Conservation (phyloP, 2,329 filamentous ascomycete species). For the Cryoendolithus antarcticus region DNA sequence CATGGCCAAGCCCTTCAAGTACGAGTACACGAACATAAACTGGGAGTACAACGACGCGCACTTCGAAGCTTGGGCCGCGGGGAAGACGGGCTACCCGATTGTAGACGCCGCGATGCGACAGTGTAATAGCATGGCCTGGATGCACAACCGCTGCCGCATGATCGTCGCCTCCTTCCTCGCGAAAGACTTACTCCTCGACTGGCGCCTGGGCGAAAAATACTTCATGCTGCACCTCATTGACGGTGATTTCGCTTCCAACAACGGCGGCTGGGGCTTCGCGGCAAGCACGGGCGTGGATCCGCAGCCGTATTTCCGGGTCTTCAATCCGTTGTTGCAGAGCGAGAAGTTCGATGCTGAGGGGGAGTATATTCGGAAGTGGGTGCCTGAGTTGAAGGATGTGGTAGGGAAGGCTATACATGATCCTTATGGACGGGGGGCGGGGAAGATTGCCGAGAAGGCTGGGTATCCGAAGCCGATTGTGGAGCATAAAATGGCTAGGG, state of each 20-base stretch:
- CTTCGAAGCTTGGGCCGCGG: conserved; percentile 63
- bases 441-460: conserved; percentile 44
- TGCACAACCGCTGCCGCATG: conserved; percentile 83
- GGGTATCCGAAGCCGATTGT: conserved; percentile 69
- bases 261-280: conserved; percentile 55
- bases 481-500: conserved; percentile 56
- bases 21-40: conserved; percentile 66
- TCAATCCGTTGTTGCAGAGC: conserved; percentile 74
- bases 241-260: conserved; percentile 70
- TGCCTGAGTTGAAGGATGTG: conserved; percentile 58
- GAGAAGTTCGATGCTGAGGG: conserved; percentile 75
- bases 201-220: conserved; percentile 67
- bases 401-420: conserved; percentile 64
- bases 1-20: conserved; percentile 71
- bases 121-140: conserved; percentile 53
- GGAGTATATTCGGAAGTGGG: conserved; percentile 70
- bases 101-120: conserved; percentile 83
- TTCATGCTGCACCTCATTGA: conserved; percentile 76
- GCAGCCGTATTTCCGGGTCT: conserved; percentile 82
- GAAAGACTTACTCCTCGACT: conserved; percentile 72
- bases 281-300: conserved; percentile 66
- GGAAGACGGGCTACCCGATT: conserved; percentile 67
- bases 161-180: conserved; percentile 67
- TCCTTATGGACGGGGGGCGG: conserved; percentile 58
- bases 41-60: conserved; percentile 65